phyloP scores from a whole-genome alignment of 805 yeast species.

The Kluyveromyces aestuarii region DNA sequence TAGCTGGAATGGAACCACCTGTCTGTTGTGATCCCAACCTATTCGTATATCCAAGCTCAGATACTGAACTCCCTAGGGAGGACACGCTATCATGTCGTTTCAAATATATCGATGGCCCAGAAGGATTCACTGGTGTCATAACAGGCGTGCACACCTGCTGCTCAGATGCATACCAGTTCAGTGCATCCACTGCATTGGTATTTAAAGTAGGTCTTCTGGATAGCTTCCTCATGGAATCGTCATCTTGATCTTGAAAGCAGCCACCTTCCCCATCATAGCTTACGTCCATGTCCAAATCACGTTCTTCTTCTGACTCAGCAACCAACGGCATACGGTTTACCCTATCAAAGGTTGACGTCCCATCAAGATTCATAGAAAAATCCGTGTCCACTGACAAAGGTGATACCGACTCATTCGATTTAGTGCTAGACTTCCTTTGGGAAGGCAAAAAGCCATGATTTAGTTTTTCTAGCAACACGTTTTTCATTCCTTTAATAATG shows the following conservation, averaged over 20 bases:
- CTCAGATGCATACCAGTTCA: neutral
- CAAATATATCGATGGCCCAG: slow-evolving; percentile 10
- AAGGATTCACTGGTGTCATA: slow-evolving; percentile 6
- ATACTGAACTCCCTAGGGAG: slow-evolving; percentile 23
- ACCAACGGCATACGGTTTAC: neutral
- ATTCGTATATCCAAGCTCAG: slow-evolving; percentile 13
- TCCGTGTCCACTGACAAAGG: neutral
- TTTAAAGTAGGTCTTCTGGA: neutral
- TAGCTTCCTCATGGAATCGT: neutral
- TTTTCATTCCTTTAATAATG: neutral
- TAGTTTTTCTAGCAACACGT: slow-evolving; percentile 15
- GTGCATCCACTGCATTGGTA: slow-evolving; percentile 4
- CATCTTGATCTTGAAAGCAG: neutral
- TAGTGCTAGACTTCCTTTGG: neutral
- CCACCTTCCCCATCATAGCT: slow-evolving; percentile 1
- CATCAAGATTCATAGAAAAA: neutral
- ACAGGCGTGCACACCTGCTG: slow-evolving; percentile 9
- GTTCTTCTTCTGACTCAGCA: slow-evolving; percentile 11
- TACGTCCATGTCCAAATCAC: slow-evolving; percentile 2
- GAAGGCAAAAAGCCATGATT: slow-evolving; percentile 12
- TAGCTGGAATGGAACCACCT: neutral
- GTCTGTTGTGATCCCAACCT: neutral
- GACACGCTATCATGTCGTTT: slow-evolving; percentile 19
- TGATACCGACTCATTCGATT: neutral
- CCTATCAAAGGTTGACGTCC: neutral